Evolutionary conservation across 2,329 filamentous ascomycete species (phyloP).

Genomic region (Zymoseptoria crescenta): DNA sequence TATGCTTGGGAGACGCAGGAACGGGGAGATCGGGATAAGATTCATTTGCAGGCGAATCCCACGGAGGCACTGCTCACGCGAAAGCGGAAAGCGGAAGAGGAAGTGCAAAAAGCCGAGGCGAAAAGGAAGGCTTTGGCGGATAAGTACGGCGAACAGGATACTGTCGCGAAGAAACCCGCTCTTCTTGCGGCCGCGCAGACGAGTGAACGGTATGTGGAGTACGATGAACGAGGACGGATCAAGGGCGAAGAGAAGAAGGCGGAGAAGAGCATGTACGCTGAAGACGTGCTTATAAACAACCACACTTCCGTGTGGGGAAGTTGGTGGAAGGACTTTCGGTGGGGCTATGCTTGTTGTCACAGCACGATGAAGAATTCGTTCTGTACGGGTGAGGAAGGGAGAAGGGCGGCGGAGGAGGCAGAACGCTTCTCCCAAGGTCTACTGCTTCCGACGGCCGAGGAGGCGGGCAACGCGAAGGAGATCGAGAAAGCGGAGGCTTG

Average conservation of each 20-base stretch:
- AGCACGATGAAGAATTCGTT: conserved; percentile 94
- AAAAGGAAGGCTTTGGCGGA: conserved; percentile 64
- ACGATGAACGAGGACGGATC: conserved; percentile 81
- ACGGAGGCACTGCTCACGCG: conserved; percentile 81
- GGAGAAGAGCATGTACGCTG: conserved; percentile 82
- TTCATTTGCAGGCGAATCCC: conserved; percentile 92
- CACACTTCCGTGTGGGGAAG: conserved; percentile 91
- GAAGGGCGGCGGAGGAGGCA: conserved; percentile 68
- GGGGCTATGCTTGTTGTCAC: conserved; percentile 95
- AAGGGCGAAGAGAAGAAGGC: conserved; percentile 74
- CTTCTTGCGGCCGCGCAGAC: conserved; percentile 64
- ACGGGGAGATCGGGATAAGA: conserved; percentile 63
- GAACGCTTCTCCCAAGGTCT: conserved; percentile 50
- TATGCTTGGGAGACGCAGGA: conserved; percentile 97
- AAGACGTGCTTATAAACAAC: conserved; percentile 83
- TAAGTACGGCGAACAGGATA: conserved; percentile 70
- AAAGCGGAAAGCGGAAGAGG: conserved; percentile 70
- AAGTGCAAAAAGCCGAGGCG: conserved; percentile 59
- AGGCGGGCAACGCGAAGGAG: conserved; percentile 21
- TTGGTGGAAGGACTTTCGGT: conserved; percentile 93
- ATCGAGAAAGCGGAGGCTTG: conserved; percentile 35
- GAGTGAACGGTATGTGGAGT: conserved; percentile 84
- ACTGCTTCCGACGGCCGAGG: conserved; percentile 30
- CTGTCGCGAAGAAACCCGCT: conserved; percentile 49
- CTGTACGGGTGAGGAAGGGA: conserved; percentile 88